Percentiles rank a stretch among this genome's conserved stretches.
phyloP scores from a whole-genome alignment of 2,329 filamentous ascomycete species.

The Penicillium decumbens region DNA sequence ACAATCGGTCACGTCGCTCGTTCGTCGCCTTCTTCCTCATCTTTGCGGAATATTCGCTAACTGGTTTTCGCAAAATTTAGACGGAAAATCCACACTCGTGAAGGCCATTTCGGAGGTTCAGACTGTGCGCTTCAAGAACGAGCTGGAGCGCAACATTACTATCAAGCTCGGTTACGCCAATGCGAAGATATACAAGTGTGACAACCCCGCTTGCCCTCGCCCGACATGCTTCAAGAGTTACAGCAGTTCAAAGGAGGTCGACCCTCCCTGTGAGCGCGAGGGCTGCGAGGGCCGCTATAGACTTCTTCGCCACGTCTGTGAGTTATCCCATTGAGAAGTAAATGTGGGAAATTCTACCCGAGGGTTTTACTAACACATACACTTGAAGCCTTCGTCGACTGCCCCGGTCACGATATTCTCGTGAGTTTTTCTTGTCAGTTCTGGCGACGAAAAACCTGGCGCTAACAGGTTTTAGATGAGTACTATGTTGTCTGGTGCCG shows the following conservation, averaged over 20 bases:
- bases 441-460: not conserved
- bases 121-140: constrained; percentile 99
- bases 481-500: constrained; percentile 98
- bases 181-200: constrained; percentile 98
- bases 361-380: not conserved
- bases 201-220: constrained; percentile 82
- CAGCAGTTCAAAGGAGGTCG: constrained; percentile 98
- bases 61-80: not conserved
- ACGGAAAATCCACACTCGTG: constrained; percentile 94
- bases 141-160: constrained; percentile 97
- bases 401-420: constrained; percentile 91
- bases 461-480: constrained; percentile 60
- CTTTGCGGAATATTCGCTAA: not conserved
- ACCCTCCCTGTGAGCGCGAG: constrained; percentile 90
- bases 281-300: constrained; percentile 85
- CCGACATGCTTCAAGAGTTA: constrained; percentile 95
- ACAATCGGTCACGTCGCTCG: constrained; percentile 92
- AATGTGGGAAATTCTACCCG: not conserved
- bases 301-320: constrained; percentile 72
- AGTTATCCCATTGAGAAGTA: not conserved
- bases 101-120: constrained; percentile 99
- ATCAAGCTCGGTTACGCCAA: constrained; percentile 99
- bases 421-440: constrained; percentile 3
- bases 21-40: not conserved
- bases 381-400: not conserved